phyloP scores from a whole-genome alignment of 345 rosid genomes.

The Erodium maritimum region DNA sequence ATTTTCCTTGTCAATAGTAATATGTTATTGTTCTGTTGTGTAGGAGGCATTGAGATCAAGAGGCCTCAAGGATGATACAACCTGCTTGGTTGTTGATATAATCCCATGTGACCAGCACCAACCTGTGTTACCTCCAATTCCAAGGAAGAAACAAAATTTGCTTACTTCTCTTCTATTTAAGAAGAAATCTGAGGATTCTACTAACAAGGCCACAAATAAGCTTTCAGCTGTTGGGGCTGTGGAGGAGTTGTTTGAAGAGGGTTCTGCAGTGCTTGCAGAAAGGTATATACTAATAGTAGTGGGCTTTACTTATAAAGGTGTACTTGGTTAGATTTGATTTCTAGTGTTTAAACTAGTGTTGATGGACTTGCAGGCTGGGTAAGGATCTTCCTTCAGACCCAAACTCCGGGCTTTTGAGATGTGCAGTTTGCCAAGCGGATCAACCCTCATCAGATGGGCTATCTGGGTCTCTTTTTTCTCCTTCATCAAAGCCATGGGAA shows the following conservation, averaged over 20 bases:
- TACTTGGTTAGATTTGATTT: neutral
- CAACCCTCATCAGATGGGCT: conserved; percentile 53
- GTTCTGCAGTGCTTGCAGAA: conserved; percentile 92
- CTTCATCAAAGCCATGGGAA: conserved; percentile 74
- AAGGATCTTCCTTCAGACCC: conserved; percentile 43
- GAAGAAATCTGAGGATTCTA: conserved; percentile 35
- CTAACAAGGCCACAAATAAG: conserved; percentile 53
- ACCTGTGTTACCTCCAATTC: conserved; percentile 53
- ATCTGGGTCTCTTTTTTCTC: conserved; percentile 52
- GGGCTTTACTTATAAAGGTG: neutral
- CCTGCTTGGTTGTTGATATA: conserved; percentile 96
- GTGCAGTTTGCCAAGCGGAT: conserved; percentile 97
- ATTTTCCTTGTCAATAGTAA: neutral
- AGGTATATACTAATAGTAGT: conserved; percentile 43
- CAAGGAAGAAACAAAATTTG: conserved; percentile 59
- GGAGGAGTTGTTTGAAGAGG: conserved; percentile 99
- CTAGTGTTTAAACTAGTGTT: neutral
- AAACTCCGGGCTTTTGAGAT: conserved; percentile 53
- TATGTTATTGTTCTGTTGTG: conserved; percentile 2
- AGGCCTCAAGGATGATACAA: conserved; percentile 98
- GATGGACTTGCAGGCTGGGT: conserved; percentile 57
- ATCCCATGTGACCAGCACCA: conserved; percentile 71
- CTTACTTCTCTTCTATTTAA: conserved; percentile 54
- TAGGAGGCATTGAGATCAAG: conserved; percentile 95
- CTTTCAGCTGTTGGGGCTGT: conserved; percentile 90